Evolutionary conservation across 2,329 filamentous ascomycete genomes (phyloP), one percentile per base, ranked within the genome.

Genomic region (Arthroderma uncinatum): DNA sequence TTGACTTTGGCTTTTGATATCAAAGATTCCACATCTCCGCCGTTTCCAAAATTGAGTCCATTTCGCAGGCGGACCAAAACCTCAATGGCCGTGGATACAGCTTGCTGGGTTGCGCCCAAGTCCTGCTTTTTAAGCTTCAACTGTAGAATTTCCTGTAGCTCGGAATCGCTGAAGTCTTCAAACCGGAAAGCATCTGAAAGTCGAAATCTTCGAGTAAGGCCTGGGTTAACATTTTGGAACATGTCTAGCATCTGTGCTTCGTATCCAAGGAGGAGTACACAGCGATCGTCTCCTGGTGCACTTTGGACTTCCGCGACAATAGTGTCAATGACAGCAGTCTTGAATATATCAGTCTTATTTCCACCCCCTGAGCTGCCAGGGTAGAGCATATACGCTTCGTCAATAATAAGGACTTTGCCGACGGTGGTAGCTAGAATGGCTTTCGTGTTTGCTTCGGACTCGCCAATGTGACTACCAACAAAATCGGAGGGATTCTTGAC

Each of bases 351-450:
- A 1, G 55, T 54, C 1, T 64, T 64, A 61, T 61, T n/a, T 63
- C 64, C 0, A 65, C 67, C 1, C 54, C 60, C 1, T 62, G 65
- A 5, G 67, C 66, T 0, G 10, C 73, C 73, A 1, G 71, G 68
- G 48, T 76, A 79, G 0, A 92, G 74, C 34, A 82, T 82, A 61
- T 92, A 91, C 0, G 87, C 87, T 65, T 93, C 87, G 60, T 92
- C 87, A 2, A 92, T 89, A 12, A 92, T 80, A 0, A 92, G 76
- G 0, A 91, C 85, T 61, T 91, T 92, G 0, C 88, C 87, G 0
- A 78, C 61, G 0, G 84, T 82, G 0, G 82, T 72, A 0, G 79
- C 81, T 0, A 92, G 74, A 5, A 91, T 89, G 0, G 75, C 83
- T 62, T 88, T 91, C 0, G 87, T 91, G 34, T 83, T 81, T 1